These are phyloP conservation scores for Orbilia blumenaviensis DNA, from an alignment of 2,329 filamentous ascomycete species.

Conservation along the genomic window DNA sequence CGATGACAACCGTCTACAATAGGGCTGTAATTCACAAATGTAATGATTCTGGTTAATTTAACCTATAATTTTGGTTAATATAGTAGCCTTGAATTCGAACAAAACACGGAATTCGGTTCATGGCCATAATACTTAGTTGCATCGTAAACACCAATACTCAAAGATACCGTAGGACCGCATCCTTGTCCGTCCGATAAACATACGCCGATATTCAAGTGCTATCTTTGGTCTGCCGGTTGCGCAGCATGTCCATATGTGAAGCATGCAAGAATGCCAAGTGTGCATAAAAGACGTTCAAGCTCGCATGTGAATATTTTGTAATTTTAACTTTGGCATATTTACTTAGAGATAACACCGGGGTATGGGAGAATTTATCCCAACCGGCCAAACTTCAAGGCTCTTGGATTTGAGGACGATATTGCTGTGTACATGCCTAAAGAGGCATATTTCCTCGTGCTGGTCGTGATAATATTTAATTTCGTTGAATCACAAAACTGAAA, in stretches of 20 bases:
- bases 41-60: not conserved
- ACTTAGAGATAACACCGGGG: not conserved
- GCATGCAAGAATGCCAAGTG: not conserved
- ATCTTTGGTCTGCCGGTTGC: not conserved
- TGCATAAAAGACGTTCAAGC: not conserved
- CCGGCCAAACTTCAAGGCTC: not conserved
- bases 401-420: not conserved
- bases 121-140: too few relatives aligned
- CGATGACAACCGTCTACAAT: slow-evolving; percentile 15
- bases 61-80: not conserved
- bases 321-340: not conserved
- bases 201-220: not conserved
- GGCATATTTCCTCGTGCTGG: slow-evolving; percentile 34
- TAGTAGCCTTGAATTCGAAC: not conserved
- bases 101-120: not conserved
- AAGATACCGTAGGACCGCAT: not conserved
- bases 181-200: not conserved
- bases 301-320: slow-evolving; percentile 1
- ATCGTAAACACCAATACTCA: too few relatives aligned
- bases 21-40: slow-evolving; percentile 4
- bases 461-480: not conserved
- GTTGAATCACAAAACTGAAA: not conserved
- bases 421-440: not conserved
- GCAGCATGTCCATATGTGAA: too few relatives aligned
- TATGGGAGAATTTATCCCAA: not conserved